Evolutionary conservation across 208 protist genomes (phyloP).

Genomic region (Willaertia magna): DNA sequence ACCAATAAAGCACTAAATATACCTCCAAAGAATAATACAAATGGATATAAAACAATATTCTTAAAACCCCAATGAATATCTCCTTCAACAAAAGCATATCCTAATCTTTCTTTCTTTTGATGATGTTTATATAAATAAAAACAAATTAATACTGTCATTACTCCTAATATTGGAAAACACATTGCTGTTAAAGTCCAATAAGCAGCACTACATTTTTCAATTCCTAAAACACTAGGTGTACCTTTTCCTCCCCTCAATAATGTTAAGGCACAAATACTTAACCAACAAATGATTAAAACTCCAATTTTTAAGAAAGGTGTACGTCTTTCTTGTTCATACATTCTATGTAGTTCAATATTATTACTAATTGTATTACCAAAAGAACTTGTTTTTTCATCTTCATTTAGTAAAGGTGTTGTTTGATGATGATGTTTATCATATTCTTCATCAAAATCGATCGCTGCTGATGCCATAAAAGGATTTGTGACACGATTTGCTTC

Average conservation of each 20-base stretch:
- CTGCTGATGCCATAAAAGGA: background rate
- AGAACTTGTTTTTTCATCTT: no score
- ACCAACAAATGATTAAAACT: background rate
- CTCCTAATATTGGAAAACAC: background rate
- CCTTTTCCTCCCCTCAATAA: background rate
- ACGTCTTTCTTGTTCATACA: background rate
- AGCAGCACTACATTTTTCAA: background rate
- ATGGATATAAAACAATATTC: constrained; percentile 8
- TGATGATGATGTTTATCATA: no score
- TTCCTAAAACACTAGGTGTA: background rate
- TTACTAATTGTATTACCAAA: no score
- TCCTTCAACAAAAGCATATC: background rate
- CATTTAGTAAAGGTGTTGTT: no score
- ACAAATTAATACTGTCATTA: background rate
- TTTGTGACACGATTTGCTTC: no score
- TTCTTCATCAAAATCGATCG: background rate
- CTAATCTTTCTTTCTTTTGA: background rate
- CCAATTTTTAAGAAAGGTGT: background rate
- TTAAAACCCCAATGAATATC: constrained; percentile 6
- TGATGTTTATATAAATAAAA: background rate
- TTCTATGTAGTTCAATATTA: background rate
- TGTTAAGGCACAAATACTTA: background rate
- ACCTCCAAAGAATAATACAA: constrained; percentile 9
- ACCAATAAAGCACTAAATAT: constrained; percentile 17
- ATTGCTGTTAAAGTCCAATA: background rate